A percentile compares a stretch with the other conserved stretches of the same genome.
Evolutionary conservation across 495 filamentous ascomycete species (phyloP).

Genomic region (Achaetomiella virescens): DNA sequence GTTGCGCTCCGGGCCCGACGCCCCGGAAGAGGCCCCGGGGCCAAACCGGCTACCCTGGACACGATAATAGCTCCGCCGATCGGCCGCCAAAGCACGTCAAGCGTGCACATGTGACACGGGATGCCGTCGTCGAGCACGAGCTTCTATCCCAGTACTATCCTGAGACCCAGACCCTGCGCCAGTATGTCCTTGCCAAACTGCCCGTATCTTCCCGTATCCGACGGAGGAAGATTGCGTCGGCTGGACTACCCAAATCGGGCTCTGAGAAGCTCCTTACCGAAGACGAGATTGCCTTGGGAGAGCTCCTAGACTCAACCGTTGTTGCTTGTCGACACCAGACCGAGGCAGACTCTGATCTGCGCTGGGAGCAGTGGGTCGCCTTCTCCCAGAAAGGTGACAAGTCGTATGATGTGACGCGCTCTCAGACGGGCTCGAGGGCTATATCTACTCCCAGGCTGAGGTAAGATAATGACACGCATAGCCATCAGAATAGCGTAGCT

Average conservation of each 20-base stretch:
- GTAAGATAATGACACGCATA: slow-evolving; percentile 33
- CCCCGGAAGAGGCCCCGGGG: no score
- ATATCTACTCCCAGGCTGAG: slow-evolving; percentile 51
- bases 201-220: slow-evolving; percentile 39
- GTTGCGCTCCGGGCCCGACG: neutral
- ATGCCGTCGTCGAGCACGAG: slow-evolving; percentile 46
- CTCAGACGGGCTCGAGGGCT: slow-evolving; percentile 37
- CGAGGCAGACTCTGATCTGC: slow-evolving; percentile 31
- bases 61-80: slow-evolving; percentile 2
- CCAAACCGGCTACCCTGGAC: no score
- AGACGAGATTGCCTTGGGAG: slow-evolving; percentile 38
- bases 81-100: slow-evolving; percentile 20
- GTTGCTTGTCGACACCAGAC: slow-evolving; percentile 43
- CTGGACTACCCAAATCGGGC: slow-evolving; percentile 29
- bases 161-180: slow-evolving; percentile 59
- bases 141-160: slow-evolving; percentile 72
- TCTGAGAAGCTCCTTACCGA: slow-evolving; percentile 24
- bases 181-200: slow-evolving; percentile 57
- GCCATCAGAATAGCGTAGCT: neutral
- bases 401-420: slow-evolving; percentile 42
- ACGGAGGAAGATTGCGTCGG: slow-evolving; percentile 40
- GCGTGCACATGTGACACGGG: neutral
- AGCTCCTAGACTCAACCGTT: slow-evolving; percentile 61
- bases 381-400: slow-evolving; percentile 61
- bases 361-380: slow-evolving; percentile 51